Conservation (phyloP, 164 flowering plant genomes). For the Macadamia integrifolia region DNA sequence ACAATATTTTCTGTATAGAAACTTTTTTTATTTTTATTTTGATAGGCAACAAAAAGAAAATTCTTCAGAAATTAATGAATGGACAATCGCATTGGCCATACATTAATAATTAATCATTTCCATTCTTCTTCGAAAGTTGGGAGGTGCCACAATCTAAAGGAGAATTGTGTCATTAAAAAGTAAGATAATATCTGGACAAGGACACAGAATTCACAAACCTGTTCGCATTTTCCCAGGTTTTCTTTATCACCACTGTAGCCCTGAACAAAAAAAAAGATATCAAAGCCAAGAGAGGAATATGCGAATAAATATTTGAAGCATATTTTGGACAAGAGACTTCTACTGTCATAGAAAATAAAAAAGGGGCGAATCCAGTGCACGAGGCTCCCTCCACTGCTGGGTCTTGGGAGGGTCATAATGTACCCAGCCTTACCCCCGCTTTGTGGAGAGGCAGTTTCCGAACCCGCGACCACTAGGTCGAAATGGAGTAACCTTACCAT, state of each 20-base stretch:
- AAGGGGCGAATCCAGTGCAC: neutral
- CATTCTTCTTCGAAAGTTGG: neutral
- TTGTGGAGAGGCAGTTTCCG: neutral
- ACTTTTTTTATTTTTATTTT: too few species aligned
- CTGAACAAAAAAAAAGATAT: constrained; percentile 26
- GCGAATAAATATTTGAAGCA: neutral
- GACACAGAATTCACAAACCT: constrained; percentile 39
- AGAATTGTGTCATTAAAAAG: constrained; percentile 2
- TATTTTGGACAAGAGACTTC: neutral
- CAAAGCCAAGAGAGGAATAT: constrained; percentile 5
- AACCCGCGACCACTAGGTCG: too few species aligned
- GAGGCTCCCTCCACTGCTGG: too few species aligned
- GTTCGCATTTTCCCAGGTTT: constrained; percentile 89
- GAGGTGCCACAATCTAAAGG: too few species aligned
- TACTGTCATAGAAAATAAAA: neutral
- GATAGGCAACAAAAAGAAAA: too few species aligned
- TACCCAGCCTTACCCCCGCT: too few species aligned
- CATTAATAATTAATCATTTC: too few species aligned
- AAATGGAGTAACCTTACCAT: too few species aligned
- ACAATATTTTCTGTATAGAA: too few species aligned
- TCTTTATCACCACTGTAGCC: constrained; percentile 69
- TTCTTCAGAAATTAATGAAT: too few species aligned
- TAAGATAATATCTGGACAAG: constrained; percentile 3
- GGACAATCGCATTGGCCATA: too few species aligned
- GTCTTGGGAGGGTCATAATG: too few species aligned